Evolutionary conservation across 129 eudicot species (phyloP).

Genomic region (Logfia minima): DNA sequence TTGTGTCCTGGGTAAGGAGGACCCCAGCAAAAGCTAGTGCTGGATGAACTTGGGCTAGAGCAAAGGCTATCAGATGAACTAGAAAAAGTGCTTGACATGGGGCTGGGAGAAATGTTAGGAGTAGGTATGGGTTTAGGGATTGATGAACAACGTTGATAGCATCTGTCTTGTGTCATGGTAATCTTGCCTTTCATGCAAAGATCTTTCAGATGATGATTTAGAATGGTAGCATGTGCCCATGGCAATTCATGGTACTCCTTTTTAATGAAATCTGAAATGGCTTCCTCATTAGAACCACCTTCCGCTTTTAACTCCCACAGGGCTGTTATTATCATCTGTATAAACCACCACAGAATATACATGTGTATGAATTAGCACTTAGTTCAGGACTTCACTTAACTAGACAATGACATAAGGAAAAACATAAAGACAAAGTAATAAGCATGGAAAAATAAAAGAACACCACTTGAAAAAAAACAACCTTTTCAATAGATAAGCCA

Average conservation of each 20-base stretch:
- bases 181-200: slow-evolving; percentile 47
- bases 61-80: slow-evolving; percentile 30
- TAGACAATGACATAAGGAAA: neutral
- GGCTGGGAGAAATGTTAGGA: slow-evolving; percentile 10
- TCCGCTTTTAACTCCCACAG: slow-evolving; percentile 47
- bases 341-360: slow-evolving; percentile 12
- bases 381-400: neutral
- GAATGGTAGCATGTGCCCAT: slow-evolving; percentile 48
- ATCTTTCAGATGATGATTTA: slow-evolving; percentile 44
- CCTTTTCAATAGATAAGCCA: neutral
- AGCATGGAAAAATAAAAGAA: neutral
- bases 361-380: slow-evolving; percentile 3
- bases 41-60: slow-evolving; percentile 35
- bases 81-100: slow-evolving; percentile 20
- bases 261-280: slow-evolving; percentile 45
- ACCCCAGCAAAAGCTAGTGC: slow-evolving; percentile 25
- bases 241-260: slow-evolving; percentile 49
- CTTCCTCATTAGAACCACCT: slow-evolving; percentile 54
- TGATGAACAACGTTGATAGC: slow-evolving; percentile 17
- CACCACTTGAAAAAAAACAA: neutral
- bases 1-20: slow-evolving; percentile 17
- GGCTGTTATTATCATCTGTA: slow-evolving; percentile 57
- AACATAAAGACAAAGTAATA: neutral
- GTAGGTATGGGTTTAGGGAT: slow-evolving; percentile 5
- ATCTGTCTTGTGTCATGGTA: slow-evolving; percentile 21